Base-by-base conservation (phyloP, 495 filamentous ascomycete species). In the Cercophora sp. region DNA sequence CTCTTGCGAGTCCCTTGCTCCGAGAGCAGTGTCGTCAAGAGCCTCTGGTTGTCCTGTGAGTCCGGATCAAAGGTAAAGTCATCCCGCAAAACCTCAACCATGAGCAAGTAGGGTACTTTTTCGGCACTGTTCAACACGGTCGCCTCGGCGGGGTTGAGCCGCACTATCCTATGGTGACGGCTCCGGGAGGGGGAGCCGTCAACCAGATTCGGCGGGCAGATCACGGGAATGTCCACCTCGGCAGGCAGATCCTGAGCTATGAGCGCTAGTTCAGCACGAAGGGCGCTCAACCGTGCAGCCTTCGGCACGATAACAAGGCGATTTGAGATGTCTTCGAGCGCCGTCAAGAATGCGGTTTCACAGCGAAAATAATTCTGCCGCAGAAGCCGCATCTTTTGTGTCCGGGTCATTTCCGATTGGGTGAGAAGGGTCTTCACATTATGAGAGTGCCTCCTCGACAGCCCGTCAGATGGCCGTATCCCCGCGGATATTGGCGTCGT, bases 41-140 rank as follows among this genome's bases (percentile, higher is more conserved):
- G 66, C 44, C 73, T 70, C 55, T 85, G 70, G 56, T 89, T 89
- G 27, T 83, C 78, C 29, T 71, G 69, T 1, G 82, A 80, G 29
- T 81, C 79, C 4, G 85, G 84, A 51, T 89, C 79, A 57, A 89
- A 89, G 48, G 81, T 81, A 61, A 89, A 88, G 56, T 89, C 86
- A 29, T 89, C 85, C 4, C 78, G 70, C 35, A 89, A 64, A 6
- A 89, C 80, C 60, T 89, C 86, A 3, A 89, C 76, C 85, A 89
- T 88, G 5, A 89, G 71, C 19, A 89, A 60, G 62, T 86, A 89
- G 6, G 86, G 86, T 13, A 89, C 86, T 57, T 86, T 83, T 59
- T 89, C 86, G 6, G 86, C 86, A 57, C 86, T 89, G 64, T 89
- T 89, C 43, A 89, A 59, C 31, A 88, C 87, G 3, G 85, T 88